phyloP scores from a whole-genome alignment of 1,284 basidiomycete species.

The Leccinum subrobustum region DNA sequence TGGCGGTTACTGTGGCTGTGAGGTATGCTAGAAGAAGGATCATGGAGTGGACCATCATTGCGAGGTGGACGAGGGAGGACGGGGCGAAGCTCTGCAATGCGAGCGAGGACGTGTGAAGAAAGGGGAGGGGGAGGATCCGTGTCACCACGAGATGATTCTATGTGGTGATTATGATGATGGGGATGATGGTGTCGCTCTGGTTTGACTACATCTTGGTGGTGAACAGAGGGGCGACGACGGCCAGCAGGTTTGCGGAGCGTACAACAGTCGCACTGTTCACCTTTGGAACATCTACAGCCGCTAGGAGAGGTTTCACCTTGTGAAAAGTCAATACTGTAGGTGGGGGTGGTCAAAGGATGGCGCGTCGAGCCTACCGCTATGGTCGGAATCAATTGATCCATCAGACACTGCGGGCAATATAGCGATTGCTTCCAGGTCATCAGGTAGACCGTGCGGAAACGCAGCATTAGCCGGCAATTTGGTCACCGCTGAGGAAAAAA shows the following conservation, averaged over 20 bases:
- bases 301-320: slow-evolving; percentile 42
- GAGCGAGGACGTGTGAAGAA: slow-evolving; percentile 46
- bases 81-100: slow-evolving; percentile 55
- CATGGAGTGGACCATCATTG: slow-evolving; percentile 37
- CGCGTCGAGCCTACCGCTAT: slow-evolving; percentile 41
- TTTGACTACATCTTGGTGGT: slow-evolving; percentile 29
- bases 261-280: slow-evolving; percentile 57
- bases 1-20: slow-evolving; percentile 39
- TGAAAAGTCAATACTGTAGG: slow-evolving; percentile 36
- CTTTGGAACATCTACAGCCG: slow-evolving; percentile 46
- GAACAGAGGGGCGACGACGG: slow-evolving; percentile 33
- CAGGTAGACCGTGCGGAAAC: slow-evolving; percentile 69
- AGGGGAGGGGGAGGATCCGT: slow-evolving; percentile 20
- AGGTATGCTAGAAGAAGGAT: slow-evolving; percentile 39
- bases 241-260: slow-evolving; percentile 37
- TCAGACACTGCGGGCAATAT: slow-evolving; percentile 43
- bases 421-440: slow-evolving; percentile 62
- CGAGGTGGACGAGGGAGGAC: slow-evolving; percentile 50
- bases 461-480: slow-evolving; percentile 64
- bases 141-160: slow-evolving; percentile 13
- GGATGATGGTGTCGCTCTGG: slow-evolving; percentile 23
- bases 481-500: slow-evolving; percentile 40
- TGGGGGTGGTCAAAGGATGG: slow-evolving; percentile 30
- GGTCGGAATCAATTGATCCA: slow-evolving; percentile 48
- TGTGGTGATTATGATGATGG: slow-evolving; percentile 16